phyloP scores from a whole-genome alignment of 768 basidiomycete genomes.

The Kwoniella pini region DNA sequence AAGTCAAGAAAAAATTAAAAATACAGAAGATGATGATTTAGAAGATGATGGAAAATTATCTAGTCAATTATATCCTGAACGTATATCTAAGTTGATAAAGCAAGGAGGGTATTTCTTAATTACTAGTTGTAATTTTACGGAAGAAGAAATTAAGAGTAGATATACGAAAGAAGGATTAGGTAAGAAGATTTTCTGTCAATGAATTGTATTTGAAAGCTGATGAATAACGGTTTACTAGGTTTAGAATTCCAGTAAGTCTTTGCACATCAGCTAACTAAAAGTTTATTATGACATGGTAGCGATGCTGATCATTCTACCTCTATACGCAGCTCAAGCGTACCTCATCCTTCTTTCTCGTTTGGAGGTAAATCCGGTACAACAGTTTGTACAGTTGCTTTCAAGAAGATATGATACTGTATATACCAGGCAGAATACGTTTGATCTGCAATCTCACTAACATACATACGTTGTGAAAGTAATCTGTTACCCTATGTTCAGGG shows the following conservation, averaged over 20 bases:
- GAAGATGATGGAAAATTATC: constrained; percentile 38
- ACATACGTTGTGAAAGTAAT: too few relatives aligned
- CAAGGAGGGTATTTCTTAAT: constrained; percentile 56
- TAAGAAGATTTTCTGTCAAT: constrained; percentile 11
- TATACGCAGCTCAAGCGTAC: constrained; percentile 47
- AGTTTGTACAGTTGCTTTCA: constrained; percentile 53
- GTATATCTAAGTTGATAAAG: constrained; percentile 49
- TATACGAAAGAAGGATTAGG: constrained; percentile 48
- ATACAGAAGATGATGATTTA: constrained; percentile 18
- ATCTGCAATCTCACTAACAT: too few relatives aligned
- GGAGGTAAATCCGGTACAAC: constrained; percentile 53
- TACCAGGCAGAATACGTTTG: too few relatives aligned
- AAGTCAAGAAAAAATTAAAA: constrained; percentile 38
- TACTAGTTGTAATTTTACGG: constrained; percentile 58
- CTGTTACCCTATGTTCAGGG: too few relatives aligned
- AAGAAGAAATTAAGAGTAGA: constrained; percentile 53
- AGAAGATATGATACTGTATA: constrained; percentile 26
- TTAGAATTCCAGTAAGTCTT: constrained; percentile 40
- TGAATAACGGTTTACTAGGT: constrained; percentile 13
- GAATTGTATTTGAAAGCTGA: too few relatives aligned
- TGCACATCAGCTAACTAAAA: not conserved
- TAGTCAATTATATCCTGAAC: constrained; percentile 54
- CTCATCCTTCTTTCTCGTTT: constrained; percentile 54
- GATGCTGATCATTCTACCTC: not conserved
- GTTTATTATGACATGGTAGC: not conserved